Base-by-base conservation (phyloP, 2,329 filamentous ascomycete genomes). In the Acrocalymma vagum region DNA sequence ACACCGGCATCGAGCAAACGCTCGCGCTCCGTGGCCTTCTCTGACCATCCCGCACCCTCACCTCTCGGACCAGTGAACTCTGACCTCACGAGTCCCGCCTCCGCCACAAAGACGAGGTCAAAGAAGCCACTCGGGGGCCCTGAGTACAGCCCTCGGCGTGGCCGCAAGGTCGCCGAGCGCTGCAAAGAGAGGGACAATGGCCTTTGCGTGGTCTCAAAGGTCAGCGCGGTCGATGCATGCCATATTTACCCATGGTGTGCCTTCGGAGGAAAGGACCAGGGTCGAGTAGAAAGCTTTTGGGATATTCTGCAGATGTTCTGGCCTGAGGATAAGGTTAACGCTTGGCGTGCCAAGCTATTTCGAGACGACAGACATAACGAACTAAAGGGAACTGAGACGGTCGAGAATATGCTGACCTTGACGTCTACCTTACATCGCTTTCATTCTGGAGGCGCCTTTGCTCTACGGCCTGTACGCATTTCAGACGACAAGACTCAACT, bases 171-270 rank as follows among this genome's bases (percentile, higher is more conserved):
- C 33, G 33, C 37, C 18, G 21, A 45, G 13, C 30, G 24, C 26
- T 42, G 42, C 16, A 52, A 53, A 38, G 25, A 44, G 37, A 47
- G 51, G 29, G 51, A 53, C 22, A 18, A 29, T 29, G 29, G 40
- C 38, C 30, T 50, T 28, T 55, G 45, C 21, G 46, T 44, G 27
- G 31, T 51, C 15, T 48, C 51, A 24, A 48, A 29, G 46, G 43
- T 53, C 21, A 29, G 24, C 30, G 51, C 23, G 25, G 40, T 44
- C 28, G 36, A 55, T 29, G 51, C 48, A 16, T 45, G 38, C 40
- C 46, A 55, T 36, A 42, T 55, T 30, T 55, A 55, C 34, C 52
- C 47, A 45, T 51, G 52, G 49, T 47, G 43, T 31, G 48, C 26
- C 2, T 44, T 54, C 43, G 35, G 33, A 46, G 35, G 27, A 22